Base-by-base conservation (phyloP, 306 rosid species). In the Vigna nakashimae region DNA sequence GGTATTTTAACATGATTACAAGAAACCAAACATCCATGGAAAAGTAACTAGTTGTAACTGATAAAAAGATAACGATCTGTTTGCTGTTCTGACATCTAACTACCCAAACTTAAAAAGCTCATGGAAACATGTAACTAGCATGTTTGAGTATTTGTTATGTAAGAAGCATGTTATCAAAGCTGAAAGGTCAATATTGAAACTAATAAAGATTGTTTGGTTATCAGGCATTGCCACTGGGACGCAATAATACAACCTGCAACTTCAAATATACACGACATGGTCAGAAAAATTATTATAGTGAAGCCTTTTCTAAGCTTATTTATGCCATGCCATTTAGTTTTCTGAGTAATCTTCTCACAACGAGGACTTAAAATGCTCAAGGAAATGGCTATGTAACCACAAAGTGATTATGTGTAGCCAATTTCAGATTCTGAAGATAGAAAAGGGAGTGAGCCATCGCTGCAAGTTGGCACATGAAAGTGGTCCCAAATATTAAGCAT, bases 401-500 rank as follows among this genome's bases (percentile, higher is more conserved):
- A 46, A 69, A 46, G 64, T 58, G 60, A n/a, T 17, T 30, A 3
- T 24, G 70, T 67, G 15, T 66, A 62, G 71, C 51, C 13, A 15
- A 43, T 43, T 45, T 28, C 26, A 56, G 32, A 58, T 53, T 67
- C 49, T 42, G 38, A 56, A 2, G 59, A 67, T 16, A 28, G 58
- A 43, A 67, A 55, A 42, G 18, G 5, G 75, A 26, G 57, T 46
- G 55, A 66, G 17, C 9, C 10, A 32, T 65, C 4, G 30, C 45
- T 43, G 79, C 82, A 82, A 72, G 79, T 46, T 71, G 80, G 66
- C 80, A 65, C 76, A 73, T 38, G 74, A 42, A 71, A 77, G 79
- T 82, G 82, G 79, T 82, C 86, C 86, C 66, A 26, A 82, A 46
- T 42, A 71, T 56, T 71, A 48, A 65, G 72, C 79, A 82, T 67